Percentiles rank a stretch among this genome's conserved stretches.
phyloP scores from a whole-genome alignment of 371 early-diverging fungal species.

The Mucor piriformis region DNA sequence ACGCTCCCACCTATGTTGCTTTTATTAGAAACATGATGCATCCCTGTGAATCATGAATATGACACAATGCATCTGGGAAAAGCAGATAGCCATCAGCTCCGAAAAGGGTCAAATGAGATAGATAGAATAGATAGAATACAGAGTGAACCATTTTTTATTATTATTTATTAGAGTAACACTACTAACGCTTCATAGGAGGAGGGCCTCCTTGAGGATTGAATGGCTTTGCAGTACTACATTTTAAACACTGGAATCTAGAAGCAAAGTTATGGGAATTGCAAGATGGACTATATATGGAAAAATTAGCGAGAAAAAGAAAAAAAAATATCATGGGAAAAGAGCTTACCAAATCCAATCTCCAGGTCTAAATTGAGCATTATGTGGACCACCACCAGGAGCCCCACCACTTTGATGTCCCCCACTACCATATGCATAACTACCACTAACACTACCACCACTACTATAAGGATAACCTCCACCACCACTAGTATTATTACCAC shows the following conservation, averaged over 20 bases:
- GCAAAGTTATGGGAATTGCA: constrained; percentile 73
- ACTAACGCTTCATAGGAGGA: not conserved
- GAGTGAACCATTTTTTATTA: no score
- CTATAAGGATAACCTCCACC: constrained; percentile 9
- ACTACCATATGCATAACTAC: constrained; percentile 30
- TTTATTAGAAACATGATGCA: no score
- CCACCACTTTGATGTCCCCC: constrained; percentile 33
- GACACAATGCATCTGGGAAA: no score
- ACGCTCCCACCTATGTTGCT: no score
- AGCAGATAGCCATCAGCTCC: no score
- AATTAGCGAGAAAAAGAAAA: not conserved
- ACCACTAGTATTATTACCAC: constrained; percentile 7
- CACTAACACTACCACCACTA: constrained; percentile 29
- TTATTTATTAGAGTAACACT: not conserved
- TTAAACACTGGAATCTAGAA: constrained; percentile 66
- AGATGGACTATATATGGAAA: constrained; percentile 35
- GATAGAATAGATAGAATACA: no score
- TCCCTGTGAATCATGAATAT: no score
- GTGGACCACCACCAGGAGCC: constrained; percentile 23
- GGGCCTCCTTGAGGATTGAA: constrained; percentile 19
- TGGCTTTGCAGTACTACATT: constrained; percentile 52
- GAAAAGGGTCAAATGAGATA: no score
- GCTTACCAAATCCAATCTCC: constrained; percentile 69
- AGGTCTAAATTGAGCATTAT: constrained; percentile 52
- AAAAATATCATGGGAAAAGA: not conserved